Evolutionary conservation across 2,329 filamentous ascomycete genomes (phyloP).

Genomic region (Phaeosphaeria sp.): DNA sequence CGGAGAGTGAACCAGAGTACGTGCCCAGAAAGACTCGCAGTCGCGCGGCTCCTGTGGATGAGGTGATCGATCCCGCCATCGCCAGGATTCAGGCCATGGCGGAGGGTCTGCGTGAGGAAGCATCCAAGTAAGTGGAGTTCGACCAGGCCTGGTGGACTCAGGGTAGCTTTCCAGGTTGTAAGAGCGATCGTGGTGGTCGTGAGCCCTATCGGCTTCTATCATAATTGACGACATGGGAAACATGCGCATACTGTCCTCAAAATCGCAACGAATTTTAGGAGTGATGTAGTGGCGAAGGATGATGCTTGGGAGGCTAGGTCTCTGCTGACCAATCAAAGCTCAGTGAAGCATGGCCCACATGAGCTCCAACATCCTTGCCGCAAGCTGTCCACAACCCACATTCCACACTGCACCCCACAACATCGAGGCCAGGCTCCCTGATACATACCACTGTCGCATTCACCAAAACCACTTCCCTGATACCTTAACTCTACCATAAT

Average conservation of each 20-base stretch:
- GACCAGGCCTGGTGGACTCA: neutral
- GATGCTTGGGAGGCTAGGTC: neutral
- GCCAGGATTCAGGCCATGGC: slow-evolving; percentile 1
- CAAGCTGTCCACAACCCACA: slow-evolving; percentile 14
- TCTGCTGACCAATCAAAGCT: slow-evolving; percentile 3
- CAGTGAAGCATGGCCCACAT: neutral
- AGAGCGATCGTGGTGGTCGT: neutral
- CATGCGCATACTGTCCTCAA: neutral
- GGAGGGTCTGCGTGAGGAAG: neutral
- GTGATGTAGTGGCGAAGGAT: neutral
- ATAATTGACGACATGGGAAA: too few relatives aligned
- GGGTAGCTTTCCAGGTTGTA: neutral
- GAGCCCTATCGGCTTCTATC: neutral
- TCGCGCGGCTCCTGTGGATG: slow-evolving; percentile 5
- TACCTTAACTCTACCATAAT: neutral
- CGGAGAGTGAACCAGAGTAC: slow-evolving; percentile 11
- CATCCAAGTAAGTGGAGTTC: neutral
- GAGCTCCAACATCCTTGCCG: slow-evolving; percentile 6
- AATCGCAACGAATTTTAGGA: neutral
- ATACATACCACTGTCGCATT: neutral
- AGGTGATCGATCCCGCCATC: neutral
- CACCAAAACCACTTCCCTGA: neutral
- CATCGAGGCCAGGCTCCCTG: neutral
- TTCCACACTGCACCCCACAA: slow-evolving; percentile 10
- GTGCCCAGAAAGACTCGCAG: slow-evolving; percentile 22